Conservation (phyloP, 805 yeast genomes). For the Candida andamanensis region DNA sequence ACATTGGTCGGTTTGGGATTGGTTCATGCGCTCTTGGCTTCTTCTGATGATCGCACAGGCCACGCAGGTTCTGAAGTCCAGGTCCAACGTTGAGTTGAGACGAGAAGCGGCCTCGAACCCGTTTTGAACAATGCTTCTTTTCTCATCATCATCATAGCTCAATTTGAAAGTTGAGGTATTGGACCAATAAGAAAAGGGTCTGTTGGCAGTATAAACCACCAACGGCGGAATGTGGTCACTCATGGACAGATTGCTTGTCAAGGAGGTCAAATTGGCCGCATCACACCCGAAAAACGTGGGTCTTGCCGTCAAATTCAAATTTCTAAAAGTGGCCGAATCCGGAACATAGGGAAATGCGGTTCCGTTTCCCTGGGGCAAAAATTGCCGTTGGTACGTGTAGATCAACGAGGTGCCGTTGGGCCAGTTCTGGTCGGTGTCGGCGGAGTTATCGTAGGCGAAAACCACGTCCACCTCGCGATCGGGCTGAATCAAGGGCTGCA, state of each 20-base stretch:
- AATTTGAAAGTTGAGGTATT: constrained; percentile 73
- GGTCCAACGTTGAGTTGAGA: constrained; percentile 61
- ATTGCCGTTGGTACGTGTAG: constrained; percentile 31
- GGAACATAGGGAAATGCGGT: constrained; percentile 81
- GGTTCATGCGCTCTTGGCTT: constrained; percentile 62
- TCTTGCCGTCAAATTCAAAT: constrained; percentile 53
- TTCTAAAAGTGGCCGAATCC: constrained; percentile 54
- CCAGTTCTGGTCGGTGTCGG: constrained; percentile 29
- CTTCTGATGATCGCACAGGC: constrained; percentile 82
- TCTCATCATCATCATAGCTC: constrained; percentile 54
- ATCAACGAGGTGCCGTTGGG: constrained; percentile 35
- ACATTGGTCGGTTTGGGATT: constrained; percentile 65
- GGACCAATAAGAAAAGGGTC: constrained; percentile 58
- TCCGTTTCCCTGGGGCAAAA: constrained; percentile 43
- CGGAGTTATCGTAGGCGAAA: constrained; percentile 36
- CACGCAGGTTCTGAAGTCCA: constrained; percentile 67
- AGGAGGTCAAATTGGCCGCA: constrained; percentile 52
- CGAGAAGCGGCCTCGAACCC: constrained; percentile 70
- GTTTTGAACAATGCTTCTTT: constrained; percentile 56
- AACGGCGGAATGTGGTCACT: constrained; percentile 54
- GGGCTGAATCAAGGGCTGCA: constrained; percentile 33
- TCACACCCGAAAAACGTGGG: constrained; percentile 87
- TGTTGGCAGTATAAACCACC: constrained; percentile 72
- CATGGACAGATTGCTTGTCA: constrained; percentile 17
- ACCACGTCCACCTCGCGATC: constrained; percentile 30